phyloP scores from a whole-genome alignment of 1,284 basidiomycete genomes.

The Takashimella tepidaria region DNA sequence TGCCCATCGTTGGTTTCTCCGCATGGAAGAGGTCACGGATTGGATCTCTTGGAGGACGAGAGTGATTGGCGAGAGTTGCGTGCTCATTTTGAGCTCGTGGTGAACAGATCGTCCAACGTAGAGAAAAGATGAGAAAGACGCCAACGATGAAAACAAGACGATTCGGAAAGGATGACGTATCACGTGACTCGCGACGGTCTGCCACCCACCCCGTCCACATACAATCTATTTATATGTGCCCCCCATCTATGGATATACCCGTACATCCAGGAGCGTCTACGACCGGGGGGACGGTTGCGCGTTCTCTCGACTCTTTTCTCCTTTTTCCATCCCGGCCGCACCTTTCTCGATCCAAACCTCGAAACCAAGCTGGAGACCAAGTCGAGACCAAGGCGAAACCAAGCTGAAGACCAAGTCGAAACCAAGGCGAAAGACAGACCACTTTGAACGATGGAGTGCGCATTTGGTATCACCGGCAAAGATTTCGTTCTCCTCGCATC shows the following conservation, averaged over 20 bases:
- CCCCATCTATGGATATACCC: no score
- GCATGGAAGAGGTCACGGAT: constrained; percentile 90
- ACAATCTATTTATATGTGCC: no score
- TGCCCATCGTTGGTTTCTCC: constrained; percentile 92
- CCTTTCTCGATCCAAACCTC: no score
- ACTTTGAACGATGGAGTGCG: constrained; percentile 46
- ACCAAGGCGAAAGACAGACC: no score
- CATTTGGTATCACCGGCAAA: constrained; percentile 59
- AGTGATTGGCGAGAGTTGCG: constrained; percentile 39
- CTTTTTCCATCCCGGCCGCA: no score
- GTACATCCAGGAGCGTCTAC: no score
- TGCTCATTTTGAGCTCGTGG: not conserved
- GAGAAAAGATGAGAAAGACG: not conserved
- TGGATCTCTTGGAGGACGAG: constrained; percentile 64
- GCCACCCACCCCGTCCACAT: no score
- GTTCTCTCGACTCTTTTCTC: no score
- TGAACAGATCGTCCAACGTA: not conserved
- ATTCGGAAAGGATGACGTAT: not conserved
- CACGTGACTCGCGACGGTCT: not conserved
- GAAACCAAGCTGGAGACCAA: no score
- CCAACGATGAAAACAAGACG: not conserved
- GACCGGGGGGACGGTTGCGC: no score
- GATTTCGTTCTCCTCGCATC: constrained; percentile 87
- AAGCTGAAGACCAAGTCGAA: no score
- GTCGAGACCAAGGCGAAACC: no score